A percentile compares a stretch with the other conserved stretches of the same genome.
phyloP scores from a whole-genome alignment of 2,329 filamentous ascomycete genomes.

The Ophiostoma tasmaniense region DNA sequence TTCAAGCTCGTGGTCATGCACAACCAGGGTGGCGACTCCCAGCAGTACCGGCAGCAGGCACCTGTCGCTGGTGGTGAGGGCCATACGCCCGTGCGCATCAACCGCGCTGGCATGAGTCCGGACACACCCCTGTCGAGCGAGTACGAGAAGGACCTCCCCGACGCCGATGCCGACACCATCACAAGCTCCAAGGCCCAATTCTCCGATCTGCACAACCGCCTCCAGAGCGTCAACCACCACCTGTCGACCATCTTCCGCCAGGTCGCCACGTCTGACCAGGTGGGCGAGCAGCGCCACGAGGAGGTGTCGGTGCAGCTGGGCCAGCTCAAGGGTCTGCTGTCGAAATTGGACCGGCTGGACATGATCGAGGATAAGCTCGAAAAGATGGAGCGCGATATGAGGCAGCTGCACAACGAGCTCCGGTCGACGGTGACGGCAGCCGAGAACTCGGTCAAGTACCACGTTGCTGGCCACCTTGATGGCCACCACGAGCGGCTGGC shows the following conservation, averaged over 20 bases:
- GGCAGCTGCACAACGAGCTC: slow-evolving; percentile 48
- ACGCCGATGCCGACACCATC: slow-evolving; percentile 40
- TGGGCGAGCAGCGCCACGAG: slow-evolving; percentile 48
- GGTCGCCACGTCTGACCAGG: slow-evolving; percentile 41
- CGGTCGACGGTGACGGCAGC: slow-evolving; percentile 21
- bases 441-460: slow-evolving; percentile 46
- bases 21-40: slow-evolving; percentile 29
- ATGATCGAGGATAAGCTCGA: slow-evolving; percentile 37
- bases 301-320: slow-evolving; percentile 43
- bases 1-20: slow-evolving; percentile 75
- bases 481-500: slow-evolving; percentile 42
- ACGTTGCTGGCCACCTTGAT: slow-evolving; percentile 29
- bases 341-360: slow-evolving; percentile 32
- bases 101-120: neutral
- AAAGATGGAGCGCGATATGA: slow-evolving; percentile 50
- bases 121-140: slow-evolving; percentile 13
- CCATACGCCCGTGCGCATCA: neutral
- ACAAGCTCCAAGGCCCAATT: slow-evolving; percentile 57
- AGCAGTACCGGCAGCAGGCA: slow-evolving; percentile 13
- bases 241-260: slow-evolving; percentile 53
- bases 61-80: neutral
- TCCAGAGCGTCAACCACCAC: slow-evolving; percentile 66
- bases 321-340: slow-evolving; percentile 39
- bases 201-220: slow-evolving; percentile 72
- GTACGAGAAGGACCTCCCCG: slow-evolving; percentile 35